Base-by-base conservation (phyloP, 345 rosid species). In the Diplotaxis tenuifolia region DNA sequence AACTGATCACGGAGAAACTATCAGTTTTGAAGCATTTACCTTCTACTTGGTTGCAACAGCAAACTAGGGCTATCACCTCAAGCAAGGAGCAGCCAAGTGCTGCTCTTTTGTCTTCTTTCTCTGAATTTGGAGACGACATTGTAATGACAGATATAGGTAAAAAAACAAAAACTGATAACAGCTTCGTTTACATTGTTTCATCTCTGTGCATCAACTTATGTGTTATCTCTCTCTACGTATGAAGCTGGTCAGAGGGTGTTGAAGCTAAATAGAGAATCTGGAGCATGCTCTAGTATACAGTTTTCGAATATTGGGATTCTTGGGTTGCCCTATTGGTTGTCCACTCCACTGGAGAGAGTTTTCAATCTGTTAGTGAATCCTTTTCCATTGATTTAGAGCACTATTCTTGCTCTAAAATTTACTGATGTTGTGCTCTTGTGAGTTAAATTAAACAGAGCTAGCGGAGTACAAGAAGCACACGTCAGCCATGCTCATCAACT, bases 281-380 rank as follows among this genome's bases (percentile, higher is more conserved):
- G 92, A 75, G 81, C 81, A 56, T 57, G 73, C 80, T 90, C 94
- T 72, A 83, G 76, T 69, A 69, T 88, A 68, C 80, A 80, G 73
- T 84, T 92, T 70, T 87, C 96, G 34, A 92, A 92, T 74, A 84
- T 86, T 65, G 87, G 88, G 72, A 71, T 82, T 64, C 92, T 95
- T 75, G 97, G 98, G 73, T 82, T 95, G 59, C 96, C 99, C 27
- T 95, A 90, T 73, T 90, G 99, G 99, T 54, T 84, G 62, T 60
- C 82, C 66, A 75, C 63, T 74, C 91, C 86, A 52, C 67, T 92
- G 65, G 99, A 92, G 80, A 87, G 82, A 74, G 83, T 86, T 78
- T 86, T 82, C 72, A 75, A 89, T 62, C 36, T 62, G 99, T 95
- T 70, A 90, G 99, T 88, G 62, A 36, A 59, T 36, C 19, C 6